Base-by-base conservation (phyloP, 192 early-diverging fungal genomes). In the Allomyces arbusculus region DNA sequence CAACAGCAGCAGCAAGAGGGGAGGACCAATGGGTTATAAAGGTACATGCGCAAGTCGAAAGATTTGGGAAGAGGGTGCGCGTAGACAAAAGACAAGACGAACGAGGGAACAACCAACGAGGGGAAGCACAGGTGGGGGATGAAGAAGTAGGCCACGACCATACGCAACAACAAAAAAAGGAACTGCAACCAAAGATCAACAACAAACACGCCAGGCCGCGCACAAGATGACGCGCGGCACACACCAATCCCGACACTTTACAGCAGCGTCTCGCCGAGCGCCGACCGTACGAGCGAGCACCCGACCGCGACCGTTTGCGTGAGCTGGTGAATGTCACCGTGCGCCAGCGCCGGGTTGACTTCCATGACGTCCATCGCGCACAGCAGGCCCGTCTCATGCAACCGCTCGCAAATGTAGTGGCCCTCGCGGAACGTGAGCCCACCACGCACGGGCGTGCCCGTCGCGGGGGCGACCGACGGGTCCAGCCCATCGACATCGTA, bases 401-500 rank as follows among this genome's bases (percentile, higher is more conserved):
- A 65, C 10, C 86, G 81, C 75, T 97, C 94, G 77, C 92, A 93
- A 64, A 97, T 92, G 75, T 91, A 97, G 72, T 97, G 94, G 28
- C 94, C 94, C 75, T 97, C 94, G 65, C 94, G 80, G 80, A 95
- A 97, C 12, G 50, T 20, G 50, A 58, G 50, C 12, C 50, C 50
- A 10, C 50, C 50, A 16, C 50, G 50, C 2, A 58, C 50, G 3
- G 50, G 50, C 12, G 50, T 58, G 12, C 50, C 50, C 0, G 94
- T 97, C 8, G 89, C 86, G 23, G 94, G 94, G 1, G 91, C 92
- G 16, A 97, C 90, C 5, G 86, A 80, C 24, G 94, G 94, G 73
- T 97, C 94, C 25, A 97, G 78, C 4, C 87, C 94, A 77, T 97
- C 94, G 24, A 97, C 94, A 70, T 97, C 94, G 68, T 92, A 97